Conservation (phyloP, 1,139 yeast genomes). For the Blastobotrys indianensis region DNA sequence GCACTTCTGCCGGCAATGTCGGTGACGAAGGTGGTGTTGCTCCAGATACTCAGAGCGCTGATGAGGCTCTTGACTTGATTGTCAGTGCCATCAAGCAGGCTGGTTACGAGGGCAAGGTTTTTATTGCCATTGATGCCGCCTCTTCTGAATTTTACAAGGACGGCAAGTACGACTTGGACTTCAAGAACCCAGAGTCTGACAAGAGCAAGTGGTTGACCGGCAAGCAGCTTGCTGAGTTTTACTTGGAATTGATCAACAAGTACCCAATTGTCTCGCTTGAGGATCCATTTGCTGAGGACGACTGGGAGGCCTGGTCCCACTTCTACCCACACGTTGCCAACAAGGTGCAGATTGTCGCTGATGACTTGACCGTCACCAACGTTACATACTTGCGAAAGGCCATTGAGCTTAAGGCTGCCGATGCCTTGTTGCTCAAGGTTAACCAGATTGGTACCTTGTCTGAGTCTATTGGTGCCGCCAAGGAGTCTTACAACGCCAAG, state of each 20-base stretch:
- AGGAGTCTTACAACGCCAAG: slow-evolving; percentile 75
- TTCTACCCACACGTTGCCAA: slow-evolving; percentile 61
- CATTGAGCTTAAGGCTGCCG: slow-evolving; percentile 89
- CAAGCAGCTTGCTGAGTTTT: slow-evolving; percentile 75
- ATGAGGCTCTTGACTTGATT: slow-evolving; percentile 92
- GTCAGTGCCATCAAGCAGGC: slow-evolving; percentile 79
- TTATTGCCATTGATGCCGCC: slow-evolving; percentile 91
- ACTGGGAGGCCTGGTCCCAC: slow-evolving; percentile 95
- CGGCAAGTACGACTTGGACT: slow-evolving; percentile 93
- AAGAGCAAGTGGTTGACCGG: slow-evolving; percentile 84
- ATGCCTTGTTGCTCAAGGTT: slow-evolving; percentile 89
- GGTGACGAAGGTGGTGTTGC: slow-evolving; percentile 99
- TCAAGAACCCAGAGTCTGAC: slow-evolving; percentile 92
- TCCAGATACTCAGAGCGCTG: slow-evolving; percentile 87
- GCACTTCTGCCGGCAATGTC: slow-evolving; percentile 96
- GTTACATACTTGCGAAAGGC: slow-evolving; percentile 89
- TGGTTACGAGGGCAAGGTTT: slow-evolving; percentile 87
- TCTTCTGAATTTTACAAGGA: slow-evolving; percentile 95
- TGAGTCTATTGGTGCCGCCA: slow-evolving; percentile 82
- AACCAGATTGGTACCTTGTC: slow-evolving; percentile 79
- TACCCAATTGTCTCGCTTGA: slow-evolving; percentile 97
- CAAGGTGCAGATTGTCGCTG: slow-evolving; percentile 86
- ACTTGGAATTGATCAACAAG: slow-evolving; percentile 68
- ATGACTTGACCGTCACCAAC: slow-evolving; percentile 97
- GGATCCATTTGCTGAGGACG: slow-evolving; percentile 98